Percentiles rank a stretch among this genome's conserved stretches.
phyloP scores from a whole-genome alignment of 2,329 filamentous ascomycete species.

The Pseudonectria foliicola region DNA sequence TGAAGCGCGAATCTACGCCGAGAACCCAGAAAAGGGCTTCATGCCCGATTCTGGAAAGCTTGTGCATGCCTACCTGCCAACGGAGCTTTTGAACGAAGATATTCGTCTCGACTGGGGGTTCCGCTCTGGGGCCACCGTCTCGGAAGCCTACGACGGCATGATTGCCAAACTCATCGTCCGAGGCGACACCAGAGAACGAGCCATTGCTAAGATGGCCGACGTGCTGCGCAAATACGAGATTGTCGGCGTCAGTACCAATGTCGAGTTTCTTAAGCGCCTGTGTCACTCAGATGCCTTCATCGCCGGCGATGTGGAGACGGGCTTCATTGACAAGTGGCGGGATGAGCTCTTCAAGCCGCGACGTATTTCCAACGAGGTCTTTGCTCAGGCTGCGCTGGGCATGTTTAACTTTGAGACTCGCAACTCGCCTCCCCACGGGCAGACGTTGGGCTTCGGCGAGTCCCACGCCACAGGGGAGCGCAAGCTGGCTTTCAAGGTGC shows the following conservation, averaged over 20 bases:
- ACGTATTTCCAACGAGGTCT: conserved; percentile 61
- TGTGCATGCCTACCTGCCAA: conserved; percentile 72
- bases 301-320: conserved; percentile 84
- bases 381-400: conserved; percentile 79
- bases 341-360: conserved; percentile 67
- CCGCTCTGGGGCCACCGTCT: conserved; percentile 82
- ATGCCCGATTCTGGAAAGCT: conserved; percentile 88
- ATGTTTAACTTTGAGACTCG: conserved; percentile 48
- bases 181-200: conserved; percentile 68
- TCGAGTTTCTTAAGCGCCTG: conserved; percentile 89
- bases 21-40: conserved; percentile 87
- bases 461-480: conserved; percentile 35
- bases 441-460: conserved; percentile 48
- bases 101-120: conserved; percentile 93
- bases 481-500: conserved; percentile 44
- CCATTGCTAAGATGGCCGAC: conserved; percentile 72
- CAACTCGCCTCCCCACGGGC: conserved; percentile 37
- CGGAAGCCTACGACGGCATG: conserved; percentile 96
- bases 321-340: conserved; percentile 87
- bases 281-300: conserved; percentile 79
- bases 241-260: conserved; percentile 87
- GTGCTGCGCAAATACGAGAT: conserved; percentile 88
- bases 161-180: conserved; percentile 95
- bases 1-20: conserved; percentile 93
- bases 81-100: conserved; percentile 49